Evolutionary conservation across 768 basidiomycete genomes (phyloP).

Genomic region (Calocybe cyanea): DNA sequence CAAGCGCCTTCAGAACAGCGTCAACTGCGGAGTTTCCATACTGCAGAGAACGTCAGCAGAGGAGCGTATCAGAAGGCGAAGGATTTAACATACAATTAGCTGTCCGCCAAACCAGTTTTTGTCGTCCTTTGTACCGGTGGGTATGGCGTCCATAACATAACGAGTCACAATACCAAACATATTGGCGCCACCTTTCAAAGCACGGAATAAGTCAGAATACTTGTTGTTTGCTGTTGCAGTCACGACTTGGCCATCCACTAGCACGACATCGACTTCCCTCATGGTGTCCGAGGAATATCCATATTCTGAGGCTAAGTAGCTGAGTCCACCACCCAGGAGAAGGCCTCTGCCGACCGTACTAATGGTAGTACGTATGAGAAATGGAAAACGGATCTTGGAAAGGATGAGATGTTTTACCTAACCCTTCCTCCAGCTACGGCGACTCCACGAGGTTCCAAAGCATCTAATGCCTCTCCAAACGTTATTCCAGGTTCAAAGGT

Average conservation of each 20-base stretch:
- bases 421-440: slow-evolving; percentile 38
- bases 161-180: slow-evolving; percentile 43
- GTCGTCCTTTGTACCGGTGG: slow-evolving; percentile 33
- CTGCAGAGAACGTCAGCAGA: slow-evolving; percentile 13
- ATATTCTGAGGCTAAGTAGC: slow-evolving; percentile 33
- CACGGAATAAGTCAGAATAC: slow-evolving; percentile 40
- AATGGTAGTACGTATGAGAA: background rate
- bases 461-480: slow-evolving; percentile 35
- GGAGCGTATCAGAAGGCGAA: background rate
- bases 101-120: slow-evolving; percentile 36
- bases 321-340: slow-evolving; percentile 40
- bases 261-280: slow-evolving; percentile 38
- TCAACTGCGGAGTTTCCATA: slow-evolving; percentile 35
- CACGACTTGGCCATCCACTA: slow-evolving; percentile 35
- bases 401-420: slow-evolving; percentile 21
- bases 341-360: slow-evolving; percentile 41
- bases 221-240: slow-evolving; percentile 38
- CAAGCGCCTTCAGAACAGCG: slow-evolving; percentile 32
- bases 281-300: slow-evolving; percentile 38
- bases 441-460: slow-evolving; percentile 34
- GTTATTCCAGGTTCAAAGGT: slow-evolving; percentile 40
- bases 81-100: slow-evolving; percentile 25
- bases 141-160: slow-evolving; percentile 35
- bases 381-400: no score
- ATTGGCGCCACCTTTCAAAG: slow-evolving; percentile 43